Conservation (phyloP, 768 basidiomycete genomes). For the Suillus luteus region DNA sequence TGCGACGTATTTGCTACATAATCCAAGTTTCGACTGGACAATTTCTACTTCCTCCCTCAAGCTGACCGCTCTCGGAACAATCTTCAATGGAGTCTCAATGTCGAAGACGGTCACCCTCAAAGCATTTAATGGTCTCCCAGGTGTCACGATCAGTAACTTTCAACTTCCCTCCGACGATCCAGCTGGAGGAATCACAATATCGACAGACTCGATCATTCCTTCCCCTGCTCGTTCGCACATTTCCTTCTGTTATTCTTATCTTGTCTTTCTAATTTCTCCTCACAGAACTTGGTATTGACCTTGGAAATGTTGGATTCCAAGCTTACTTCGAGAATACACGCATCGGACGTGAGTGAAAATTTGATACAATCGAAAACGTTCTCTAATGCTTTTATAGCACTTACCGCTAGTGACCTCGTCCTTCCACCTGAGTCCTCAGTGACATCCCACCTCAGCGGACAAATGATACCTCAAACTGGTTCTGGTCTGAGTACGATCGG, state of each 20-base stretch:
- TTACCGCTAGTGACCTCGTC: constrained; percentile 50
- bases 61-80: constrained; percentile 64
- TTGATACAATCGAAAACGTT: not conserved
- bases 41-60: constrained; percentile 67
- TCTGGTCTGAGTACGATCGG: constrained; percentile 54
- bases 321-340: constrained; percentile 56
- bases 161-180: constrained; percentile 67
- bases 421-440: constrained; percentile 52
- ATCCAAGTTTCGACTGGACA: constrained; percentile 66
- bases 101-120: constrained; percentile 63
- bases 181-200: constrained; percentile 69
- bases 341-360: constrained; percentile 57
- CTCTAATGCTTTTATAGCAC: constrained; percentile 40
- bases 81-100: constrained; percentile 65
- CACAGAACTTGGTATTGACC: constrained; percentile 66
- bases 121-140: constrained; percentile 71
- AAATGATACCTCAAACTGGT: constrained; percentile 64
- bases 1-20: constrained; percentile 65
- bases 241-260: not conserved
- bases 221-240: constrained; percentile 62
- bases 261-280: constrained; percentile 24
- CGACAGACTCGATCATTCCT: constrained; percentile 65
- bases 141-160: constrained; percentile 72
- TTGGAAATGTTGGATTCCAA: constrained; percentile 66
- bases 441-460: constrained; percentile 58